These are phyloP conservation scores for Morella rubra DNA, from an alignment of 306 rosid genomes.

Conservation along the genomic window DNA sequence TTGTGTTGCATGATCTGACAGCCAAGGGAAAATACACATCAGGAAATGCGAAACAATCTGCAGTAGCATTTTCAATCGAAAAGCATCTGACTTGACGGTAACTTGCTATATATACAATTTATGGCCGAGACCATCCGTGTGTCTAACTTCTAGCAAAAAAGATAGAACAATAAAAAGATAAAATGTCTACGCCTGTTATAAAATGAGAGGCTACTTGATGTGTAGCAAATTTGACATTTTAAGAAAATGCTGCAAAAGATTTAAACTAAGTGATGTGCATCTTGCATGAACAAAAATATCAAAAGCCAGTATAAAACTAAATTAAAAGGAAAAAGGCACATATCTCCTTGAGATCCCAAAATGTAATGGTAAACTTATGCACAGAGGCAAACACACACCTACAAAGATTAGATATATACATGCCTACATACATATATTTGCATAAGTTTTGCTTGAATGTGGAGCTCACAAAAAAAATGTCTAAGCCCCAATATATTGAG, in stretches of 20 bases:
- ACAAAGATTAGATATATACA: conserved; percentile 3
- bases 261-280: not conserved
- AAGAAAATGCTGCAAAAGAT: not conserved
- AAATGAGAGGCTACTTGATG: not conserved
- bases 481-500: conserved; percentile 7
- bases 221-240: not conserved
- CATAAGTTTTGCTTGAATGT: conserved; percentile 1
- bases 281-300: too few relatives aligned
- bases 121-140: not conserved
- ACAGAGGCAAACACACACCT: not conserved
- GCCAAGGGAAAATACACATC: conserved; percentile 29
- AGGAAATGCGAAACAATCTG: conserved; percentile 3
- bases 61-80: not conserved
- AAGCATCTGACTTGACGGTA: not conserved
- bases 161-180: not conserved
- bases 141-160: not conserved
- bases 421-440: not conserved
- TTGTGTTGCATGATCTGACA: conserved; percentile 84
- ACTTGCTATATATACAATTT: not conserved
- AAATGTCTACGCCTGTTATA: not conserved
- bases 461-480: conserved; percentile 11
- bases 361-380: not conserved
- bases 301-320: not conserved
- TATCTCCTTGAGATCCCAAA: not conserved
- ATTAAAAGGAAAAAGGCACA: not conserved